Evolutionary conservation across 2,329 filamentous ascomycete genomes (phyloP), one percentile per base, ranked within the genome.

Genomic region (Neopestalotiopsis rosae): DNA sequence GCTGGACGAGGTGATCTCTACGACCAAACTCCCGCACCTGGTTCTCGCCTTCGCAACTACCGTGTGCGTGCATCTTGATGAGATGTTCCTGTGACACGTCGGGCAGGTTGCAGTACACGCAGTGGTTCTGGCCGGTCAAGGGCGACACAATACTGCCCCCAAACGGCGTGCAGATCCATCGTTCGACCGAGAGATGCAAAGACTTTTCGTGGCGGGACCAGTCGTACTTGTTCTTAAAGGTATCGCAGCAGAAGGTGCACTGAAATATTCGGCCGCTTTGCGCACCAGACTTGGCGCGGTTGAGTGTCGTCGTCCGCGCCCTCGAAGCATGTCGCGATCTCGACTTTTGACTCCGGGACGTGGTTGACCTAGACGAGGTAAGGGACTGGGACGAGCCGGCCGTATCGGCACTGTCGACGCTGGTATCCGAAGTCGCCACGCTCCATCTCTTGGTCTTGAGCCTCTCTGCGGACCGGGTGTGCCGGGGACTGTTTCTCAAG

Each of bases 1-100:
- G 78, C 24, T 79, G 78, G 1, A 74, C 70, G 0, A 79, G 74
- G 20, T 79, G 77, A 6, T 79, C 78, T 6, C 79, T 79, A 3
- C 78, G 72, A 0, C 71, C 71, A 34, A 79, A 79, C 1, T 73
- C 68, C 14, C 68, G 79, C 24, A 62, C 58, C 20, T 77, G 71
- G 13, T 74, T 75, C 56, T 78, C 75, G 0, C 57, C 69, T 12
- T 77, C 72, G 20, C 45, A 66, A n/a, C 24, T 34, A 32, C 61
- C 61, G 32, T 63, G 34, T 12, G 24, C 32, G 6, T 63, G 61
- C 24, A 34, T 38, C 10, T 24, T 14, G 4, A 34, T 9, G 9
- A 63, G 61, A 30, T 63, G 61, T 5, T 42, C 34, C 38, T n/a
- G 61, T 5, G 61, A 10, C 17, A 45, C 40, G 5, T 59, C 49